phyloP scores from a whole-genome alignment of 495 filamentous ascomycete species.

The Thermothielavioides terrestris region DNA sequence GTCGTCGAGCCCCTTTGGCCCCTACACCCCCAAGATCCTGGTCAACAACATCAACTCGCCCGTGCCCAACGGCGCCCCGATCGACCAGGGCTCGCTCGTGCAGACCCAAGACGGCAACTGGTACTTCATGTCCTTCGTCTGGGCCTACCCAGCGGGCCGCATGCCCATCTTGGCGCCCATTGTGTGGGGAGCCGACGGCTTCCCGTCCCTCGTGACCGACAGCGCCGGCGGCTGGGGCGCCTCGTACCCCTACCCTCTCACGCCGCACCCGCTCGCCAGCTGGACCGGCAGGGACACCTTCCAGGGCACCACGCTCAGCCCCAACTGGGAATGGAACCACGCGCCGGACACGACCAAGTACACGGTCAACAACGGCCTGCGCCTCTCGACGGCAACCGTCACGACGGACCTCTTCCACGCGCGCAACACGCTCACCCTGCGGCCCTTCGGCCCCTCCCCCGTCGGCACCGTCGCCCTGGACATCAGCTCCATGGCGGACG shows the following conservation, averaged over 20 bases:
- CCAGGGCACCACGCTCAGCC: conserved; percentile 25
- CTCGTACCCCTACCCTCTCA: conserved; percentile 21
- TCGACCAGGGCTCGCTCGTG: conserved; percentile 50
- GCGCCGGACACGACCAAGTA: conserved; percentile 42
- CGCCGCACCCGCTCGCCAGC: conserved; percentile 26
- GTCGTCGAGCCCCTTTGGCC: conserved; percentile 37
- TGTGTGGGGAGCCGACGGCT: conserved; percentile 43
- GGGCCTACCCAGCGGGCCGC: conserved; percentile 45
- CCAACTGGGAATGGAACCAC: conserved; percentile 55
- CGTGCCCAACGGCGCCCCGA: conserved; percentile 32
- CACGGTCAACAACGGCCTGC: conserved; percentile 18
- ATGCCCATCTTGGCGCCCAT: conserved; percentile 49
- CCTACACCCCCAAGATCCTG: conserved; percentile 32
- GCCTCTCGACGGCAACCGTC: conserved; percentile 40
- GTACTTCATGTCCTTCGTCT: conserved; percentile 52
- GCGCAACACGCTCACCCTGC: conserved; percentile 48
- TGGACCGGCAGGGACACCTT: conserved; percentile 32
- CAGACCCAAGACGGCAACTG: conserved; percentile 43
- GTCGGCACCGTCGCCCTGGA: conserved; percentile 40
- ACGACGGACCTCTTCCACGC: conserved; percentile 45
- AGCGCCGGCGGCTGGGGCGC: conserved; percentile 37
- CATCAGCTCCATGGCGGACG: conserved; percentile 37
- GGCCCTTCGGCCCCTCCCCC: conserved; percentile 41
- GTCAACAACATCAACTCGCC: conserved; percentile 29
- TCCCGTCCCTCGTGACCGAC: conserved; percentile 30